Evolutionary conservation across 192 early-diverging fungal species (phyloP).

Genomic region (Coemansia furcata): DNA sequence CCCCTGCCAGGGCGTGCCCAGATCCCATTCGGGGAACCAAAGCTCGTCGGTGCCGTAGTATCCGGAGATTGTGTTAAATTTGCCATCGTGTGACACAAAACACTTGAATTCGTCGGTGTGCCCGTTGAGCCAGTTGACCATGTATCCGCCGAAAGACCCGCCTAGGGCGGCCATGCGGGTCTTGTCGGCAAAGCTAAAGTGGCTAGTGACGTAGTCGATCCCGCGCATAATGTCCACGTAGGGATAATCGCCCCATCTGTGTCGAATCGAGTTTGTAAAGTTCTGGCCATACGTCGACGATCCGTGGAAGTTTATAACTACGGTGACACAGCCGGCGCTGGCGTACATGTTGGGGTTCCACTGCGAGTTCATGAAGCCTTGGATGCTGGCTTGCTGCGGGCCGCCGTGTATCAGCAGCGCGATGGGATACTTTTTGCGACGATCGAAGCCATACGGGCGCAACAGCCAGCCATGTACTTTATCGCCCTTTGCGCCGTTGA

Average conservation of each 20-base stretch:
- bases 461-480: constrained; percentile 29
- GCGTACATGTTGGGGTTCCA: constrained; percentile 77
- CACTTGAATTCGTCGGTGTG: constrained; percentile 80
- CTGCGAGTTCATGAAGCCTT: constrained; percentile 50
- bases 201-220: constrained; percentile 60
- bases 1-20: constrained; percentile 62
- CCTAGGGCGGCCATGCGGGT: constrained; percentile 62
- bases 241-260: constrained; percentile 72
- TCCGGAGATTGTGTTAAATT: constrained; percentile 60
- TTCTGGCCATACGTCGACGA: constrained; percentile 75
- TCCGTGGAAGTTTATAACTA: constrained; percentile 71
- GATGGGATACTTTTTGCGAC: constrained; percentile 60
- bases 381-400: constrained; percentile 58
- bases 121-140: constrained; percentile 84
- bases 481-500: constrained; percentile 57
- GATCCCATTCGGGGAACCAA: constrained; percentile 74
- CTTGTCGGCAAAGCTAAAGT: constrained; percentile 56
- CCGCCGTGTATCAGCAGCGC: constrained; percentile 79
- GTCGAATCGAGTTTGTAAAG: constrained; percentile 64
- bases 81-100: constrained; percentile 66
- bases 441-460: constrained; percentile 42
- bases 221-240: constrained; percentile 72
- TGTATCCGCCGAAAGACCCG: constrained; percentile 77
- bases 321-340: constrained; percentile 64
- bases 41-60: constrained; percentile 69